Evolutionary conservation across 176 grass and related monocot genomes (phyloP), one percentile per base, ranked within the genome.

Genomic region (Paspalum vaginatum): DNA sequence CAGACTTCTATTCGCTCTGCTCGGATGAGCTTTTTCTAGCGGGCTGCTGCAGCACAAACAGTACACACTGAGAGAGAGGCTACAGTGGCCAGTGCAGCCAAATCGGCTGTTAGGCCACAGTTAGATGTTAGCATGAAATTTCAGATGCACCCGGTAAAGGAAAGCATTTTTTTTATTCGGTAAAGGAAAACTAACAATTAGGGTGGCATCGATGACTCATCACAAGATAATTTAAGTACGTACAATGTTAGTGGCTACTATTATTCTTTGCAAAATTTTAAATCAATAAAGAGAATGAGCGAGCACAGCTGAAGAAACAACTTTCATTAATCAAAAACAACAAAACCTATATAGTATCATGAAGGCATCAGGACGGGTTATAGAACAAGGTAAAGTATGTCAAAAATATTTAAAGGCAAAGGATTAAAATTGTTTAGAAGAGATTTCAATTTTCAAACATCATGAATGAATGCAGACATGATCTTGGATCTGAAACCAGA

Each of bases 311-410:
- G 11, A 66, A 53, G 18, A 79, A 52, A 40, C 5, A 17, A 25
- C 17, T 55, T 55, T 43, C 13, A 69, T n/a, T 14, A 57, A 69
- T 45, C 39, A 60, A 43, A 0, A 40, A 44, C 9, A 11, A 8
- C 0, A 0, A 68, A 57, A 45, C 22, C 22, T 77, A 67, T 67
- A 54, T 0, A 15, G n/a, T 17, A 49, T 37, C 13, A 24, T 63
- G 53, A 63, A 66, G 25, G 47, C 1, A 81, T 10, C 43, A 50
- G 25, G 48, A 25, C 6, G 70, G 22, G 6, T 56, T 16, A n/a
- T 5, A 49, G 24, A 21, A 15, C n/a, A 82, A 45, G 40, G 40
- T 60, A 80, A 69, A 72, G 61, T 81, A 44, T 81, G 39, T 7
- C 32, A 9, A 38, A 57, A 21, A 50, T 1, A 22, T 5, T 61